A percentile compares a stretch with the other conserved stretches of the same genome.
phyloP scores from a whole-genome alignment of 2,329 filamentous ascomycete genomes.

The Ceratocystis destructans region DNA sequence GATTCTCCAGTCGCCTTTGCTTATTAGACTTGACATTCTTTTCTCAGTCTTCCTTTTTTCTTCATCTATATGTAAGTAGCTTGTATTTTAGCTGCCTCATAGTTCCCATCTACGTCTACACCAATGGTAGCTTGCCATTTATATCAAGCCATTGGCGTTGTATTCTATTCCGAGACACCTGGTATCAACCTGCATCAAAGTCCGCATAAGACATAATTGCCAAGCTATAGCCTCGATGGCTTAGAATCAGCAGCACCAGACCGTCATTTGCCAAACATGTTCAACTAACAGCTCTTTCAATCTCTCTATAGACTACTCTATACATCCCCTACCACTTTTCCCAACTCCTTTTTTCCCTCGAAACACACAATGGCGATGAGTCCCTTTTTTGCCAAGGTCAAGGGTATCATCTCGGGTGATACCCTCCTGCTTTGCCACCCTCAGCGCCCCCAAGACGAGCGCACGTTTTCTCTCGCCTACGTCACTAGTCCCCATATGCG shows the following conservation, averaged over 20 bases:
- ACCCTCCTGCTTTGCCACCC: slow-evolving; percentile 72
- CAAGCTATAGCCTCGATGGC: background rate
- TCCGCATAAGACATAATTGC: background rate
- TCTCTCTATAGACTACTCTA: background rate
- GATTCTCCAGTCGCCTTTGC: background rate
- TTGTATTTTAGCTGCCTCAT: background rate
- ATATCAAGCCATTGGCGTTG: background rate
- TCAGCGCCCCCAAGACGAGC: slow-evolving; percentile 69
- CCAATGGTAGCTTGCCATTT: too few relatives aligned
- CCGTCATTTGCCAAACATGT: background rate
- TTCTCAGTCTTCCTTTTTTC: background rate
- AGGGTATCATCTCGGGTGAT: slow-evolving; percentile 88
- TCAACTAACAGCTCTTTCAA: slow-evolving; percentile 22
- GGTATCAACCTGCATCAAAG: background rate
- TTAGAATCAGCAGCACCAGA: background rate
- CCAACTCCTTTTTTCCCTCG: background rate
- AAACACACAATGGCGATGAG: slow-evolving; percentile 25
- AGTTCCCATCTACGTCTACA: background rate
- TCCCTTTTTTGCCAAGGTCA: slow-evolving; percentile 60
- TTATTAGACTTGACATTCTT: background rate
- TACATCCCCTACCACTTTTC: slow-evolving; percentile 27
- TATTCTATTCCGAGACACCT: background rate
- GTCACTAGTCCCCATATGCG: slow-evolving; percentile 76
- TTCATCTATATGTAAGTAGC: background rate
- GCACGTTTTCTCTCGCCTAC: slow-evolving; percentile 79